Evolutionary conservation across 1,284 basidiomycete species (phyloP).

Genomic region (Malassezia arunalokei): DNA sequence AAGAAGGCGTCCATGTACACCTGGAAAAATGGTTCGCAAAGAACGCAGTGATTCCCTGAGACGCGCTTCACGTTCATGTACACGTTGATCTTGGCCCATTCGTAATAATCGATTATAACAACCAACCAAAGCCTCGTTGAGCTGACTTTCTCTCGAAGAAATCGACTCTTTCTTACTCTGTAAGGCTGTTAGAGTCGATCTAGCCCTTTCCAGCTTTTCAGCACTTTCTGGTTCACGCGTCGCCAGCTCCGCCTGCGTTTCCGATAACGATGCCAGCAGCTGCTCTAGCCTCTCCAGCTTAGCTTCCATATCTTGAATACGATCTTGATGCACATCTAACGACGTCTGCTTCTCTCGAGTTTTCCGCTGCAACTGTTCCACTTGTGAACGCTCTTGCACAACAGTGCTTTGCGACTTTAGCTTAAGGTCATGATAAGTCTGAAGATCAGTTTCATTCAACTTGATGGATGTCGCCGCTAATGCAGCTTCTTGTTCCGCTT

Average conservation of each 20-base stretch:
- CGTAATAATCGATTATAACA: slow-evolving; percentile 67
- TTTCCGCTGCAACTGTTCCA: slow-evolving; percentile 70
- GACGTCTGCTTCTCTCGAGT: slow-evolving; percentile 62
- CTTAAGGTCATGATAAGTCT: slow-evolving; percentile 63
- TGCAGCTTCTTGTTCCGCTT: slow-evolving; percentile 64
- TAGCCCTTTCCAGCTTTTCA: slow-evolving; percentile 45
- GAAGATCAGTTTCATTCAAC: slow-evolving; percentile 68
- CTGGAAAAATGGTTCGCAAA: slow-evolving; percentile 55
- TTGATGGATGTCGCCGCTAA: slow-evolving; percentile 61
- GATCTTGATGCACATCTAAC: slow-evolving; percentile 52
- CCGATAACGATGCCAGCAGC: slow-evolving; percentile 54
- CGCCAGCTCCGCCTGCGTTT: slow-evolving; percentile 52
- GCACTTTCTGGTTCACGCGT: slow-evolving; percentile 17
- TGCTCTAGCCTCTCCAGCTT: slow-evolving; percentile 56
- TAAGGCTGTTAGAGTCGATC: slow-evolving; percentile 62
- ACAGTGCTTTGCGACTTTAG: slow-evolving; percentile 60
- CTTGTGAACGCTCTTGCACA: slow-evolving; percentile 71
- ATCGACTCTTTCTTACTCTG: slow-evolving; percentile 63
- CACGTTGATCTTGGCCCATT: slow-evolving; percentile 46
- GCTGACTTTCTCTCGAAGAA: slow-evolving; percentile 28
- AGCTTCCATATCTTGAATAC: slow-evolving; percentile 57
- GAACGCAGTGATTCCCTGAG: slow-evolving; percentile 73
- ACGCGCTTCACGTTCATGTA: slow-evolving; percentile 69
- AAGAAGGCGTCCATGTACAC: slow-evolving; percentile 61
- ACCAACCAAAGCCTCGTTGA: slow-evolving; percentile 77